phyloP scores from a whole-genome alignment of 75 land plant species.

The Adiantum capillusveneris region DNA sequence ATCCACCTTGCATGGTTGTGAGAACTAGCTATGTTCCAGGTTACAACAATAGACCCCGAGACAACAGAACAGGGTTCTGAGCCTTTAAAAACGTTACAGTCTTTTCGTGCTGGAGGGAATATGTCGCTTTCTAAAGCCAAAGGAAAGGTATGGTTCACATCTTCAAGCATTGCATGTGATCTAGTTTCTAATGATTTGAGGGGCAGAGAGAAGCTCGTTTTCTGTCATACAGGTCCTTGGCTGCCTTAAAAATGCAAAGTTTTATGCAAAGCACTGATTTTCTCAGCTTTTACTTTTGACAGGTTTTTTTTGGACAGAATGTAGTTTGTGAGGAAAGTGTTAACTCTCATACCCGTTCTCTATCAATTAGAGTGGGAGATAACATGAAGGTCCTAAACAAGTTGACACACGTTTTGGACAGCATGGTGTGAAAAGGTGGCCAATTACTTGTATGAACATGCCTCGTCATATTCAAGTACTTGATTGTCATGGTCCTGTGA shows the following conservation, averaged over 20 bases:
- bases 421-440: background rate
- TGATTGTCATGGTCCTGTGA: no score
- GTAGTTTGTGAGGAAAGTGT: conserved; percentile 50
- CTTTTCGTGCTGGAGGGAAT: conserved; percentile 54
- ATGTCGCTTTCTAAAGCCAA: conserved; percentile 27
- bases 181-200: background rate
- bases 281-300: conserved; percentile 5
- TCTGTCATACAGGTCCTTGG: no score
- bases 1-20: no score
- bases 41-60: conserved; percentile 85
- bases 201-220: no score
- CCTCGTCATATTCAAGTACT: no score
- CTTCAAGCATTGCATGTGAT: background rate
- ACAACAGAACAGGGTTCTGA: conserved; percentile 61
- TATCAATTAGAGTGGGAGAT: conserved; percentile 9
- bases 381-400: conserved; percentile 8
- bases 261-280: no score
- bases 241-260: no score
- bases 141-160: conserved; percentile 24
- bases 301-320: conserved; percentile 89
- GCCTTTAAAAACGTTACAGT: conserved; percentile 45
- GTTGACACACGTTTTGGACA: background rate
- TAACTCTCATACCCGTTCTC: background rate
- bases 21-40: no score
- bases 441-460: no score